Evolutionary conservation across 1,139 yeast genomes (phyloP), one percentile per base, ranked within the genome.

Genomic region (Zhuliangozyma parablackwelliae): DNA sequence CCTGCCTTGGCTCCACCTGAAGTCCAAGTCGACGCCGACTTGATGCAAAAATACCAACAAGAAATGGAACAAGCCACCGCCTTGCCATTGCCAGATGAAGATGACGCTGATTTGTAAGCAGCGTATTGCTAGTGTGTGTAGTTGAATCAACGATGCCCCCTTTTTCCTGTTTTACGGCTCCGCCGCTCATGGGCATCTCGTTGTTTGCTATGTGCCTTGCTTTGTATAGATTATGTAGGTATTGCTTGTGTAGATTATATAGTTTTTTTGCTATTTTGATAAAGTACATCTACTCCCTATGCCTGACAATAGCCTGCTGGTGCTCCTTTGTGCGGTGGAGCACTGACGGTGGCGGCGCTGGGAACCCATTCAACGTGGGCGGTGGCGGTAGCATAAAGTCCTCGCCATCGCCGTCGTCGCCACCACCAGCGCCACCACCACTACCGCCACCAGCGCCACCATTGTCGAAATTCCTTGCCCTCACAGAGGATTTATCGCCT

Each of bases 1-100:
- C 98, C 98, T 56, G 98, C 98, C 51, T 82, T 94, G 71, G 97
- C 97, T 63, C 98, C 99, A 59, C 98, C 99, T 61, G 98, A 94
- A 79, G 97, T 92, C 54, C 85, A 82, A 64, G 97, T 94, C 58
- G 98, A 94, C 63, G 86, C 88, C 55, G 92, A 82, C 56, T 81
- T 92, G 75, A 88, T 94, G 97, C 83, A 80, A 75, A 88, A 90
- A 75, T 94, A 92, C 78, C 97, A 92, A 79, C 94, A 88, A 66
- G 98, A 94, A 77, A 92, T 94, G 95, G 96, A 88, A 69, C 94
- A 87, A 73, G 99, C 98, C 61, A 89, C 97, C 54, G 96, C 97
- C 54, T 78, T 92, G 80, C 98, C 99, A 69, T 85, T 94, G 70
- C 99, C 99, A 53, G 98, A 94, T 74, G 98, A 94, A 75, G 99